Conservation (phyloP, 192 early-diverging fungal species). For the Geranomyces variabilis region DNA sequence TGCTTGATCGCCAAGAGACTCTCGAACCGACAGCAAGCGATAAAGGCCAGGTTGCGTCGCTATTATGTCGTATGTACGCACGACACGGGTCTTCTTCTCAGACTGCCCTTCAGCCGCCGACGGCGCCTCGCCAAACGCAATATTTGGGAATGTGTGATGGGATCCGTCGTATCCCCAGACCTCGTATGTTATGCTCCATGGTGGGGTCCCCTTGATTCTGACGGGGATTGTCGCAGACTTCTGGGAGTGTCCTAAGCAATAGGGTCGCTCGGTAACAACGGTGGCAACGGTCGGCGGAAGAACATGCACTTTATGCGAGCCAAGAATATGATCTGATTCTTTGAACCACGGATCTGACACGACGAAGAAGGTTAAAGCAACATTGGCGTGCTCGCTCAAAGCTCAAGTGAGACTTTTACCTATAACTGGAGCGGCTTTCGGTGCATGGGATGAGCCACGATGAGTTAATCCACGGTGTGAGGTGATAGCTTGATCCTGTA, state of each 20-base stretch:
- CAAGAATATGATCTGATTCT: slow-evolving; percentile 38
- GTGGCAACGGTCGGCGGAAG: slow-evolving; percentile 48
- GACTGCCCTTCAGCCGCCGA: neutral
- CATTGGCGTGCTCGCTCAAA: too few relatives aligned
- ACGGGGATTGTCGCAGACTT: slow-evolving; percentile 37
- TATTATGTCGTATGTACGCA: slow-evolving; percentile 21
- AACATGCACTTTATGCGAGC: slow-evolving; percentile 53
- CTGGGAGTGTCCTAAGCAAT: slow-evolving; percentile 33
- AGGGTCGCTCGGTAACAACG: slow-evolving; percentile 37
- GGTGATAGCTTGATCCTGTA: too few relatives aligned
- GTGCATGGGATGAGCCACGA: too few relatives aligned
- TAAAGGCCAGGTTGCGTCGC: slow-evolving; percentile 34
- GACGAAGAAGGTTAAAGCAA: too few relatives aligned
- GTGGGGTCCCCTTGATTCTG: slow-evolving; percentile 50
- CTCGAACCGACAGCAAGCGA: slow-evolving; percentile 19
- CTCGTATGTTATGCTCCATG: slow-evolving; percentile 43
- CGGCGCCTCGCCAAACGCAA: slow-evolving; percentile 15
- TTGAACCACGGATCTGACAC: too few relatives aligned
- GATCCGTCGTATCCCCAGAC: slow-evolving; percentile 31
- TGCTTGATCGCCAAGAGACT: slow-evolving; percentile 15
- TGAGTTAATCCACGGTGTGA: too few relatives aligned
- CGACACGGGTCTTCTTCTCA: slow-evolving; percentile 10
- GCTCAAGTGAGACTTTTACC: too few relatives aligned
- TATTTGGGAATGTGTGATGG: slow-evolving; percentile 17
- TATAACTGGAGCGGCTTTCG: too few relatives aligned